Conservation (phyloP, 1,284 basidiomycete species). For the Vanrija sp. region DNA sequence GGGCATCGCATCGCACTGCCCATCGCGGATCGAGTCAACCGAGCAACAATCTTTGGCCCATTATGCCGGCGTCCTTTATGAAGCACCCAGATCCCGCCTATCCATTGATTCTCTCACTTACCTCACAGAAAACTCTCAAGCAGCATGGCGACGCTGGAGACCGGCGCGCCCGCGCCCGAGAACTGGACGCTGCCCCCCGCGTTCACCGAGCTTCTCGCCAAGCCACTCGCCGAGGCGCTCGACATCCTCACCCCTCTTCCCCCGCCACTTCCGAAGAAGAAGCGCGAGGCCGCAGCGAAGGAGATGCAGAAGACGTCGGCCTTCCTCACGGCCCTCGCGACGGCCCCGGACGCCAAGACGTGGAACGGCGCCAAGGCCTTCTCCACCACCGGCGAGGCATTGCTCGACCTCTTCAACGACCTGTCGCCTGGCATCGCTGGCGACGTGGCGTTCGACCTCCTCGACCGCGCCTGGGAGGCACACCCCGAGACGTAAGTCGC, state of each 20-base stretch:
- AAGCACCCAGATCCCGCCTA: too few relatives aligned
- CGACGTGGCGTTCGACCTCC: constrained; percentile 12
- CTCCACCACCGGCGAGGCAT: constrained; percentile 11
- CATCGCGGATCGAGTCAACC: too few relatives aligned
- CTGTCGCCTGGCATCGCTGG: constrained; percentile 16
- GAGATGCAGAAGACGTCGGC: not conserved
- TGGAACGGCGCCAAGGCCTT: constrained; percentile 23
- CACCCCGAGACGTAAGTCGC: constrained; percentile 22
- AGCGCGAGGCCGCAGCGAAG: not conserved
- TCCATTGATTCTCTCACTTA: too few relatives aligned
- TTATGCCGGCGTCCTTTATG: too few relatives aligned
- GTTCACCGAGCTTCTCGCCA: constrained; percentile 7
- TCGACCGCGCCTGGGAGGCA: constrained; percentile 21
- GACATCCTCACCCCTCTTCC: constrained; percentile 1
- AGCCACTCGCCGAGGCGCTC: constrained; percentile 4
- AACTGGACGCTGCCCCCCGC: constrained; percentile 4
- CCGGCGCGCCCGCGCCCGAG: too few relatives aligned
- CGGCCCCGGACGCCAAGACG: constrained; percentile 12
- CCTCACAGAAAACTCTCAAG: too few relatives aligned
- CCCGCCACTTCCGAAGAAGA: not conserved
- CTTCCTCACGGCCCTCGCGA: constrained; percentile 21
- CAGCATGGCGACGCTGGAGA: too few relatives aligned
- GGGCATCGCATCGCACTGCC: too few relatives aligned
- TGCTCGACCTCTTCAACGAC: constrained; percentile 30
- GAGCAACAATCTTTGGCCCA: too few relatives aligned